Evolutionary conservation across 164 flowering plant genomes (phyloP).

Genomic region (Annona squamosa): DNA sequence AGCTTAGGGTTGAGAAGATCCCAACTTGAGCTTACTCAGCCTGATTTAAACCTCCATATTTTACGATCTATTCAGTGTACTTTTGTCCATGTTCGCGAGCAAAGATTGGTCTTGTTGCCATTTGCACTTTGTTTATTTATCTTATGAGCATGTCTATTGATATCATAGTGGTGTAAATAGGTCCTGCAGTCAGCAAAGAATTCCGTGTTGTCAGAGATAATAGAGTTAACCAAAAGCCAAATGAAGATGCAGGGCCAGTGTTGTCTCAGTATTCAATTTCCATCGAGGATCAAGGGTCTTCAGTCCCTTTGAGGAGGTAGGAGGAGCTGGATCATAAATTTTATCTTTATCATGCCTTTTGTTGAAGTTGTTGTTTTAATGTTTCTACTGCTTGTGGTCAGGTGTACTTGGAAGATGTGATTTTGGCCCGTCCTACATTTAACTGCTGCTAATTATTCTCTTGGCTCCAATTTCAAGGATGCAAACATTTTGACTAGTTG

Average conservation of each 20-base stretch:
- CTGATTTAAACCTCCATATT: too few relatives aligned
- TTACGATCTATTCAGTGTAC: too few relatives aligned
- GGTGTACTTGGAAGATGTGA: background rate
- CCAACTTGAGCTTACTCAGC: too few relatives aligned
- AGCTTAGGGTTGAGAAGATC: too few relatives aligned
- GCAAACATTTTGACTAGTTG: background rate
- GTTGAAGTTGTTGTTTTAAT: background rate
- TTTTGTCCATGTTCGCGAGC: too few relatives aligned
- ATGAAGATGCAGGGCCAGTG: constrained; percentile 34
- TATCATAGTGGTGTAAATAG: constrained; percentile 11
- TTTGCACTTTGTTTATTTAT: background rate
- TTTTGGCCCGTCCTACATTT: background rate
- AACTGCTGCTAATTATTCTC: background rate
- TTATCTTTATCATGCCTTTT: background rate
- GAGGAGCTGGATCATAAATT: background rate
- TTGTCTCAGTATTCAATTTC: constrained; percentile 27
- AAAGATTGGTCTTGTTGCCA: too few relatives aligned
- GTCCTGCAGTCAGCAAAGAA: constrained; percentile 59
- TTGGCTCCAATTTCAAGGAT: background rate
- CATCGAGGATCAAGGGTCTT: constrained; percentile 19
- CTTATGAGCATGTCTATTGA: background rate
- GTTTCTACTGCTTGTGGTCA: background rate
- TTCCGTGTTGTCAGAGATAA: constrained; percentile 94
- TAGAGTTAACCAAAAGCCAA: constrained; percentile 49
- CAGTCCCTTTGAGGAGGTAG: constrained; percentile 45